Conservation (phyloP, 163 green algal species). For the Coccomyxa subellipsoidea region DNA sequence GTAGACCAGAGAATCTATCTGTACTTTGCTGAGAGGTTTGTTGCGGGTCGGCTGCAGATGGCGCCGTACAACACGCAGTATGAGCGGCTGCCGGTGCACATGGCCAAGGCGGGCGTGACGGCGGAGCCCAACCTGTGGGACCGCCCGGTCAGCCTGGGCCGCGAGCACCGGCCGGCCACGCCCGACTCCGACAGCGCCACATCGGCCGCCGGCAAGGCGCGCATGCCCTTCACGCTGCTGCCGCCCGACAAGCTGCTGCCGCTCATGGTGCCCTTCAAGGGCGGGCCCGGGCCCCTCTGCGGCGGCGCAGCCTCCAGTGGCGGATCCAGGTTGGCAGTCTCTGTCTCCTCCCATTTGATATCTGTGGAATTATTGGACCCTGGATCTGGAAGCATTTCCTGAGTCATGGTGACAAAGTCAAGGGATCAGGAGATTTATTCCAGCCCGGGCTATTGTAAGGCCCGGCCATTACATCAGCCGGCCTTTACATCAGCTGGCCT, state of each 20-base stretch:
- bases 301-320: constrained; percentile 32
- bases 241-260: constrained; percentile 74
- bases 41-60: too few species aligned
- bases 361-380: too few species aligned
- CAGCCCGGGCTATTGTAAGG: too few species aligned
- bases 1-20: too few species aligned
- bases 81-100: constrained; percentile 58
- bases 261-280: constrained; percentile 82
- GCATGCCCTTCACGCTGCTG: constrained; percentile 45
- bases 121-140: constrained; percentile 62
- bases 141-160: constrained; percentile 50
- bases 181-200: constrained; percentile 28
- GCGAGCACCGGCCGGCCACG: constrained; percentile 35
- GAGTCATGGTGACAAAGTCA: too few species aligned
- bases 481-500: not conserved
- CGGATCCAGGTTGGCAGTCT: not conserved
- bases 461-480: too few species aligned
- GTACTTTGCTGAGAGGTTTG: too few species aligned
- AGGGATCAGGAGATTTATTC: too few species aligned
- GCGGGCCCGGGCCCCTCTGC: constrained; percentile 48
- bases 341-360: too few species aligned
- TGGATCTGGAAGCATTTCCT: too few species aligned
- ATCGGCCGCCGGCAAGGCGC: not conserved
- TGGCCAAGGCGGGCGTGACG: constrained; percentile 48
- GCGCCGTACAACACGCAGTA: constrained; percentile 82